These are phyloP conservation scores for Sicyos baderoa DNA, from an alignment of 306 rosid genomes.

Conservation along the genomic window DNA sequence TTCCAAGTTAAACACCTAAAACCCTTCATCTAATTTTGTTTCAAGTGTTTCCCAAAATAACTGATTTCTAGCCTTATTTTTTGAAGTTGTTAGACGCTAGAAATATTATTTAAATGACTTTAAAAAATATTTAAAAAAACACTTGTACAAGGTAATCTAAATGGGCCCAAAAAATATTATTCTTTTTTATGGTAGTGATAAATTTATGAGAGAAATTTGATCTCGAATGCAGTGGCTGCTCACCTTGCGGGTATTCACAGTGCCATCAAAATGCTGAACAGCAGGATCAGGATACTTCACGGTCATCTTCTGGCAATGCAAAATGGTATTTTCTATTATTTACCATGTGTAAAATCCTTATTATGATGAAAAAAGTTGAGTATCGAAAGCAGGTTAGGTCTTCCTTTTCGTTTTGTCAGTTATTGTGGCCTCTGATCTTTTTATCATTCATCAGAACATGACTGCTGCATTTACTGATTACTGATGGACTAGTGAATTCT, in stretches of 20 bases:
- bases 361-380: neutral
- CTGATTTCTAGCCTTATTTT: too few species aligned
- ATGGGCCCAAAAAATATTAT: too few species aligned
- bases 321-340: conserved; percentile 46
- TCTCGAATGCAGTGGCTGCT: conserved; percentile 71
- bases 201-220: conserved; percentile 9
- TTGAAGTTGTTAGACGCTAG: too few species aligned
- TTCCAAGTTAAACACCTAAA: too few species aligned
- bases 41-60: too few species aligned
- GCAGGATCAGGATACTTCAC: conserved; percentile 84
- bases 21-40: too few species aligned
- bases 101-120: too few species aligned
- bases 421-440: neutral
- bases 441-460: neutral
- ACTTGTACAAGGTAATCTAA: too few species aligned
- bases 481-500: conserved; percentile 7
- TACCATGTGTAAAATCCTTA: neutral
- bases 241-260: conserved; percentile 90
- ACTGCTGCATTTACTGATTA: neutral
- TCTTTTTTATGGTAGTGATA: conserved; percentile 6
- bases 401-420: neutral
- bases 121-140: too few species aligned
- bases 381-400: neutral
- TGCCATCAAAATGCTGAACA: conserved; percentile 96
- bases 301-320: conserved; percentile 86